Evolutionary conservation across 345 rosid genomes (phyloP).

Genomic region (Barbarea vulgaris): DNA sequence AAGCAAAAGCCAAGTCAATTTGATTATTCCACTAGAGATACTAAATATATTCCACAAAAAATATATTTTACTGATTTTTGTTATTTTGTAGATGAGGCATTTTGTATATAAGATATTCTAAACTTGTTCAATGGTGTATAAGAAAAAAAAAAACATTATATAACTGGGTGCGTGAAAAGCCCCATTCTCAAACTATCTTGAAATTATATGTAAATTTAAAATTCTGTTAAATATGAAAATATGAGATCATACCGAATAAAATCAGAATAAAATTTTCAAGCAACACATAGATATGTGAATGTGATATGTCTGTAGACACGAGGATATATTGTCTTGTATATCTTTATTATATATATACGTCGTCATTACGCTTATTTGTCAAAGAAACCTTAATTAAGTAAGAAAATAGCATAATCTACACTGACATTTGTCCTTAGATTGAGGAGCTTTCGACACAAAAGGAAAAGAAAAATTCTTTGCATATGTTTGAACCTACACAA

Average conservation of each 20-base stretch:
- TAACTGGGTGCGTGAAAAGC: not conserved
- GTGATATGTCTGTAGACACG: not conserved
- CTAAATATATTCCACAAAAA: not conserved
- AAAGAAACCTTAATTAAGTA: constrained; percentile 16
- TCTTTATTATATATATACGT: constrained; percentile 9
- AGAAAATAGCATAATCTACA: constrained; percentile 18
- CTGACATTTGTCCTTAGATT: constrained; percentile 37
- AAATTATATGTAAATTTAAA: not conserved
- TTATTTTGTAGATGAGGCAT: not conserved
- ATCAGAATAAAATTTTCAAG: not conserved
- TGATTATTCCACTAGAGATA: constrained; percentile 24
- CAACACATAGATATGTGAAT: not conserved
- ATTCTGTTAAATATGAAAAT: not conserved
- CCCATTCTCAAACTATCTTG: not conserved
- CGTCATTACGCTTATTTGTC: constrained; percentile 26
- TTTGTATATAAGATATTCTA: not conserved
- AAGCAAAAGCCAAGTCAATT: constrained; percentile 24
- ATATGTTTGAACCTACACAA: constrained; percentile 12
- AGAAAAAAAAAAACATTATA: not conserved
- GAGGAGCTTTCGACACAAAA: constrained; percentile 33
- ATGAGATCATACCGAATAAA: not conserved
- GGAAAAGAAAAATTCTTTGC: not conserved
- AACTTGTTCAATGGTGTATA: not conserved
- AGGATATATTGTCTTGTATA: not conserved
- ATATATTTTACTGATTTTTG: not conserved